Base-by-base conservation (phyloP, 306 rosid species). In the Vigna trinervia region DNA sequence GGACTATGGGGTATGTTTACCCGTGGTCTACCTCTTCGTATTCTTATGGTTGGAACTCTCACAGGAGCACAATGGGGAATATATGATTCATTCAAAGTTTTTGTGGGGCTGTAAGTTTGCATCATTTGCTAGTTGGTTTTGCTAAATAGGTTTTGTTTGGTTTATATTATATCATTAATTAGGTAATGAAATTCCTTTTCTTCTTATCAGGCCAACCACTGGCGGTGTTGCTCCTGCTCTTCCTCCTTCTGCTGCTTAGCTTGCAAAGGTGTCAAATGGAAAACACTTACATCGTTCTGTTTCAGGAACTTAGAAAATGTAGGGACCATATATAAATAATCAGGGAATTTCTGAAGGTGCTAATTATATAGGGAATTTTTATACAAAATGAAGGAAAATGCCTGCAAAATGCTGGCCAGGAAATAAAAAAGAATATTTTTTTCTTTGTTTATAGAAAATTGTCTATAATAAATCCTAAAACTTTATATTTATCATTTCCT, bases 11-110 rank as follows among this genome's bases (percentile, higher is more conserved):
- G 97, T 80, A 85, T 94, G 52, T 88, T 85, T 62, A 94, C 97
- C 15, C 95, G 98, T 72, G 98, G 98, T 54, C 91, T 94, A 77
- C 98, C 98, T 69, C 97, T 94, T 38, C 98, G 98, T 46, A 94
- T 94, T 76, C 91, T 88, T 67, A 94, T 94, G 97, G 79, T 94
- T 66, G 98, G 98, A 82, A 94, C 97, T 36, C 96, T 94, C 68
- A 94, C 97, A 0, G 98, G 95, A 74, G 89, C 95, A 69, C 98
- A 92, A 68, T 92, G 97, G 98, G 96, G 89, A 65, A 85, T 92
- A 85, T 94, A 94, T 45, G 97, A 94, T 70, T 90, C 96, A 69
- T 92, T 89, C 88, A 92, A 94, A 88, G 97, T 94, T 77, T 89
- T 79, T n/a, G 92, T 94, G 5, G 98, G 98, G 46, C 86, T 94